Base-by-base conservation (phyloP, 1,284 basidiomycete species). In the Pisolithus thermaeus region DNA sequence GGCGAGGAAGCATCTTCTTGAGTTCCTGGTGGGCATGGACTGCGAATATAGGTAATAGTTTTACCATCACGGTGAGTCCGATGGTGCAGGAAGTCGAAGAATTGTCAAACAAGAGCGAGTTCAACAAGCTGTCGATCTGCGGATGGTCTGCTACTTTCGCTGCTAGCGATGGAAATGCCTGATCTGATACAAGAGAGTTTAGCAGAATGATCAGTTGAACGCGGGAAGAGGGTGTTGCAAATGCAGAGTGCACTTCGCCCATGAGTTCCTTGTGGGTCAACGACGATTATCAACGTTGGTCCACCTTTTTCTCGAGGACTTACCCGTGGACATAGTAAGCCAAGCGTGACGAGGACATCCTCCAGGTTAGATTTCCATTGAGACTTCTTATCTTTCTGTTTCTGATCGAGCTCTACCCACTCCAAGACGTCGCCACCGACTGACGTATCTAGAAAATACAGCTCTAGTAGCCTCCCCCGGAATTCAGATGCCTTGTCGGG, bases 341-440 rank as follows among this genome's bases (percentile, higher is more conserved):
- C 87, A 62, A 80, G 83, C 50, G 71, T 76, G 32, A 89, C 72
- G 35, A 90, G 70, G 23, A 87, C 76, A 56, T 87, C 83, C 63
- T 90, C 85, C 51, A 91, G 69, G 62, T 88, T 91, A 30, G 70
- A 66, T 67, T 89, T 90, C 88, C 88, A 91, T 36, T 76, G 71
- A 22, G 74, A 71, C 58, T 76, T 75, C 60, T 73, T 77, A 49
- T 79, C 77, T 50, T 81, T 75, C 58, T 87, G 78, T 20, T 75
- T 74, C 56, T 77, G 72, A 58, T 82, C 78, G 50, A 88, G 67
- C 41, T 76, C 77, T 8, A 82, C 80, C 79, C 83, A 85, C 59
- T 90, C 88, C 25, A 90, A 62, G 23, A 84, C 75, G 63, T 90
- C 88, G 43, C 80, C 76, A 1, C 79, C 80, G 59, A 86, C 85